These are phyloP conservation scores for Solioccasus polychromus DNA, from an alignment of 768 basidiomycete species.

Conservation along the genomic window DNA sequence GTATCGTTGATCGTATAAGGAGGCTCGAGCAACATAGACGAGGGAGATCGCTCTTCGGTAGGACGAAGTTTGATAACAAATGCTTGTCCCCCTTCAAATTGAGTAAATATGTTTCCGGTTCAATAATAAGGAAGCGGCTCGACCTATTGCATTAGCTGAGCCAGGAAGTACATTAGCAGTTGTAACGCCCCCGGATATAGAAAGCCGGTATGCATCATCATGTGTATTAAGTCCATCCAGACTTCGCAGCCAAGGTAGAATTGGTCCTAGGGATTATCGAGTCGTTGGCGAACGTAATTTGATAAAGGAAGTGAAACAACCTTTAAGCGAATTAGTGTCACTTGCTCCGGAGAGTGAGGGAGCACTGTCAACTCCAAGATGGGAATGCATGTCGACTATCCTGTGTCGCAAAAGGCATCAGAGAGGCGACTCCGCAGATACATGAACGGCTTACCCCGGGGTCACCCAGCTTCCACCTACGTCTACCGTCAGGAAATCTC, in stretches of 20 bases:
- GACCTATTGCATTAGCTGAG: slow-evolving; percentile 72
- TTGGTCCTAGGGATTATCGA: slow-evolving; percentile 38
- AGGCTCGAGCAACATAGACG: slow-evolving; percentile 83
- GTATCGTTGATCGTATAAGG: slow-evolving; percentile 60
- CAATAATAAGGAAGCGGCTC: slow-evolving; percentile 17
- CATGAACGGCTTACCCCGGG: slow-evolving; percentile 48
- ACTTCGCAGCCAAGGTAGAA: slow-evolving; percentile 75
- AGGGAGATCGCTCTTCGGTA: slow-evolving; percentile 70
- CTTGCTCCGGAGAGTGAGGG: slow-evolving; percentile 50
- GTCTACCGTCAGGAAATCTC: slow-evolving; percentile 54
- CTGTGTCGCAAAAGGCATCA: slow-evolving; percentile 25
- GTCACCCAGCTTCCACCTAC: slow-evolving; percentile 68
- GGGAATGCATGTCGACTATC: slow-evolving; percentile 75
- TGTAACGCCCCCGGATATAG: slow-evolving; percentile 87
- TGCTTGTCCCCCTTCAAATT: slow-evolving; percentile 71
- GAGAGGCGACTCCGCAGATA: slow-evolving; percentile 30
- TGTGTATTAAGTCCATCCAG: slow-evolving; percentile 87
- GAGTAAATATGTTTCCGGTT: slow-evolving; percentile 7
- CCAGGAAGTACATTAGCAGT: slow-evolving; percentile 82
- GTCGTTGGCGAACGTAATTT: neutral
- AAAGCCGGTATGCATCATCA: slow-evolving; percentile 68
- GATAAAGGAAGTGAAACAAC: slow-evolving; percentile 7
- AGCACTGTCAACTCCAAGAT: slow-evolving; percentile 67
- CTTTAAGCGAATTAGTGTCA: slow-evolving; percentile 65
- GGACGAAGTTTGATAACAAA: slow-evolving; percentile 83